phyloP scores from a whole-genome alignment of 1,284 basidiomycete genomes.

The Peniophora sp. region DNA sequence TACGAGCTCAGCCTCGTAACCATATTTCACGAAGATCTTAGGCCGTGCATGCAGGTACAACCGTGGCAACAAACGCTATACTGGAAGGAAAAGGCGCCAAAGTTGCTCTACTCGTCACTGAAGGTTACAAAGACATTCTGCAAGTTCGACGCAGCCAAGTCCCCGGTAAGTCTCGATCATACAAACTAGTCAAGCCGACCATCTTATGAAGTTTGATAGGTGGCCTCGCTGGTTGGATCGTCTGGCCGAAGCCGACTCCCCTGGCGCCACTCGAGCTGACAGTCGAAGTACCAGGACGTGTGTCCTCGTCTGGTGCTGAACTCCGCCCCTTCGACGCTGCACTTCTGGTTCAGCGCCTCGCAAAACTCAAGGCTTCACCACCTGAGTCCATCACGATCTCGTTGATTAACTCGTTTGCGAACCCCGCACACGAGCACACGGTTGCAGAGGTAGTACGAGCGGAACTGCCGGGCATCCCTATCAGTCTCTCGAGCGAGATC shows the following conservation, averaged over 20 bases:
- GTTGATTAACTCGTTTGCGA: constrained; percentile 23
- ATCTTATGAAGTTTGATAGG: constrained; percentile 7
- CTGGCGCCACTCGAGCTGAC: constrained; percentile 22
- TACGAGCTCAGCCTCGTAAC: not conserved
- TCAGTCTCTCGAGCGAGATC: constrained; percentile 19
- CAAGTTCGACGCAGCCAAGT: constrained; percentile 21
- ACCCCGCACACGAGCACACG: constrained; percentile 18
- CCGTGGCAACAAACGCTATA: constrained; percentile 22
- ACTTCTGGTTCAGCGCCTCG: constrained; percentile 8
- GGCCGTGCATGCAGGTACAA: constrained; percentile 11
- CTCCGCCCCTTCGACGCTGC: constrained; percentile 16
- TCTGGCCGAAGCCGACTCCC: constrained; percentile 22
- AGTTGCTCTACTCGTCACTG: constrained; percentile 22
- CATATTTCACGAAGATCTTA: not conserved
- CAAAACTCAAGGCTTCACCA: constrained; percentile 10
- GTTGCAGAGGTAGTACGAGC: constrained; percentile 13
- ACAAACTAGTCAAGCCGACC: not conserved
- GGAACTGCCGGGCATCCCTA: constrained; percentile 19
- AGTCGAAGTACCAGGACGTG: constrained; percentile 22
- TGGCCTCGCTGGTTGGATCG: constrained; percentile 14
- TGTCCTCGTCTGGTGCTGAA: constrained; percentile 17
- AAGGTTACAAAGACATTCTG: constrained; percentile 24
- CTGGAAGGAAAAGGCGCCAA: constrained; percentile 22
- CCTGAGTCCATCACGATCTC: constrained; percentile 22
- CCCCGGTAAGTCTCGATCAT: constrained; percentile 17